These are phyloP conservation scores for Pseudogymnoascus sp. DNA, from an alignment of 2,329 filamentous ascomycete genomes.

Conservation along the genomic window DNA sequence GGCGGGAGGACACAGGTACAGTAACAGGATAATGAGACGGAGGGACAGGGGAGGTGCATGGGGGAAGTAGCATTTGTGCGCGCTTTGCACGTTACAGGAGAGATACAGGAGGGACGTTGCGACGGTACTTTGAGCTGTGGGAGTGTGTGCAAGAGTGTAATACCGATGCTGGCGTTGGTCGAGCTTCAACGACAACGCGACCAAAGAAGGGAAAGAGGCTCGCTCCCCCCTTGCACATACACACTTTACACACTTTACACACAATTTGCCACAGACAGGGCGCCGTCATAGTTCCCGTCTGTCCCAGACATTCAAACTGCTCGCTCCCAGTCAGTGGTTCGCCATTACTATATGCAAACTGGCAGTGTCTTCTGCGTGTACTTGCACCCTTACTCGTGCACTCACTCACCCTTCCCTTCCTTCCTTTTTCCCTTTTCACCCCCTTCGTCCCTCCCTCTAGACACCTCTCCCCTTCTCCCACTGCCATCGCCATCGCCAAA, in stretches of 20 bases:
- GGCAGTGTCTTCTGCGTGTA: neutral
- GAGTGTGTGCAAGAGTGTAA: neutral
- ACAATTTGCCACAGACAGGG: neutral
- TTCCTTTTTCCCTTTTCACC: neutral
- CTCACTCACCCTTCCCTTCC: neutral
- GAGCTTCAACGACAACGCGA: neutral
- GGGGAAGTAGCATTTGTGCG: neutral
- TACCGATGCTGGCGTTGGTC: neutral
- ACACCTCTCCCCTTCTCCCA: neutral
- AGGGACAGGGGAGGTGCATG: neutral
- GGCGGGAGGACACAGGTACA: neutral
- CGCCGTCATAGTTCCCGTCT: neutral
- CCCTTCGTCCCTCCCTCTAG: neutral
- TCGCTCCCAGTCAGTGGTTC: neutral
- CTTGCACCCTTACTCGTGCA: no score
- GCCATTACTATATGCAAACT: neutral
- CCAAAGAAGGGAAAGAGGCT: neutral
- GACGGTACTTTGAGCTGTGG: neutral
- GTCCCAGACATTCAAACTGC: neutral
- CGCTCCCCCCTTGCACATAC: neutral
- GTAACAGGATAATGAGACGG: neutral
- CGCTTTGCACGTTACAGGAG: neutral
- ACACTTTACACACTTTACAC: neutral
- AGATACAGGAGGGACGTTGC: neutral
- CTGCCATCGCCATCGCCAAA: neutral